phyloP scores from a whole-genome alignment of 2,329 filamentous ascomycete genomes.

The Lecanicillium sp. region DNA sequence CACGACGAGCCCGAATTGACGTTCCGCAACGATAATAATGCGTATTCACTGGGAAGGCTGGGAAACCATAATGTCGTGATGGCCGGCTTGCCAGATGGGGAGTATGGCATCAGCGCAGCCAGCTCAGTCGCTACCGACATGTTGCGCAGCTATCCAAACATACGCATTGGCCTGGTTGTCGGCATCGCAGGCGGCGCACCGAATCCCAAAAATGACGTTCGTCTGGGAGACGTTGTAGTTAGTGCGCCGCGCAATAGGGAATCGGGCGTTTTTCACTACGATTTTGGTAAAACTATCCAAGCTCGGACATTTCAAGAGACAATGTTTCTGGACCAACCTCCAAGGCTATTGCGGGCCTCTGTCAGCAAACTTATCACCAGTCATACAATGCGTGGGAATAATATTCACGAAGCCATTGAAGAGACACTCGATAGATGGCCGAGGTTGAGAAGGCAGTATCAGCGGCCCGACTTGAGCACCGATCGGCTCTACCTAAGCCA shows the following conservation, averaged over 20 bases:
- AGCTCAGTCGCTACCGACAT: slow-evolving; percentile 21
- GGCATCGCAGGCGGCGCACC: neutral
- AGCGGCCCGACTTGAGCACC: too few relatives aligned
- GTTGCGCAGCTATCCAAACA: slow-evolving; percentile 20
- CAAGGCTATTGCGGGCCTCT: slow-evolving; percentile 7
- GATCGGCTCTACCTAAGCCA: too few relatives aligned
- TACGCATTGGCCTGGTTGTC: slow-evolving; percentile 16
- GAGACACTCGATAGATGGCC: too few relatives aligned
- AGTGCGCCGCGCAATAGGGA: neutral
- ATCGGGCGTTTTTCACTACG: slow-evolving; percentile 18
- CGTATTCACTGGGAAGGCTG: slow-evolving; percentile 12
- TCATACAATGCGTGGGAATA: too few relatives aligned
- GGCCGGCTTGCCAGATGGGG: slow-evolving; percentile 11
- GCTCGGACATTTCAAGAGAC: slow-evolving; percentile 10
- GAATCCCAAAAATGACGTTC: neutral
- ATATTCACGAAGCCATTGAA: too few relatives aligned
- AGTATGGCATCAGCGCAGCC: slow-evolving; percentile 11
- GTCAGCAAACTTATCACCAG: too few relatives aligned
- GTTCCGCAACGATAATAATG: slow-evolving; percentile 10
- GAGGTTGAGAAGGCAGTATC: too few relatives aligned
- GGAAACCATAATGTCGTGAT: slow-evolving; percentile 15
- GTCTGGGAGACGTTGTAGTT: slow-evolving; percentile 1
- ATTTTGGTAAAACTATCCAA: slow-evolving; percentile 17
- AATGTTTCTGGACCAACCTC: slow-evolving; percentile 13
- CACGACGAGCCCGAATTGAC: slow-evolving; percentile 14